Evolutionary conservation across 768 basidiomycete species (phyloP), one percentile per base, ranked within the genome.

Genomic region (Leucocoprinus leucothites): DNA sequence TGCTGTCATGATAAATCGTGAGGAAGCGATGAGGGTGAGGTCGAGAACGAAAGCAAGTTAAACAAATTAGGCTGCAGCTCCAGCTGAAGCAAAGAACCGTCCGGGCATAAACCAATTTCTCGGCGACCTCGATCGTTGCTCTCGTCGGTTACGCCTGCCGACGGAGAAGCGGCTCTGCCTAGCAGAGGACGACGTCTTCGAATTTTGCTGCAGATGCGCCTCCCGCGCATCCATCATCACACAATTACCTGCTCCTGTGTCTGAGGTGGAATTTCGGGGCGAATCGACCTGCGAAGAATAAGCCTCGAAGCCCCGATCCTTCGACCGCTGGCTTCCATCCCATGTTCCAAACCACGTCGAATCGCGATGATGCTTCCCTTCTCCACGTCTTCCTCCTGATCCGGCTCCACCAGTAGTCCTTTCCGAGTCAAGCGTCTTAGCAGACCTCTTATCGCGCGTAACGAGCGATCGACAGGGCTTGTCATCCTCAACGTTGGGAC

Each of bases 31-130:
- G 48, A 43, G 16, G 25, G 49, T 46, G 16, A 3, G 13, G 51
- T 53, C 31, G 34, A 36, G n/a, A 56, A 24, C 18, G 35, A 55
- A 48, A 38, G 22, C 5, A 40, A 41, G n/a, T 21, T 3, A 24
- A 57, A 18, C 28, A 50, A 44, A 47, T 53, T 19, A 51, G 21
- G 68, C 64, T 44, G 69, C 72, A 52, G 63, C 63, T 50, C 73
- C 73, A 51, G 74, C 63, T 46, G 76, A 71, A 58, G 74, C 64
- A 60, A 81, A 79, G 59, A 82, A 63, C 67, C 77, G 76, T 65
- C 76, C 76, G 25, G 80, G 74, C 51, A 76, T 76, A 65, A 82
- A 82, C 82, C 82, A 84, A 60, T 74, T 70, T 35, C 78, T 74
- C 61, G 74, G 71, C 55, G 77, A 67, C 36, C 70, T 69, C 62